phyloP scores from a whole-genome alignment of 352 stramenopile species.

The Globisporangium barbulae region DNA sequence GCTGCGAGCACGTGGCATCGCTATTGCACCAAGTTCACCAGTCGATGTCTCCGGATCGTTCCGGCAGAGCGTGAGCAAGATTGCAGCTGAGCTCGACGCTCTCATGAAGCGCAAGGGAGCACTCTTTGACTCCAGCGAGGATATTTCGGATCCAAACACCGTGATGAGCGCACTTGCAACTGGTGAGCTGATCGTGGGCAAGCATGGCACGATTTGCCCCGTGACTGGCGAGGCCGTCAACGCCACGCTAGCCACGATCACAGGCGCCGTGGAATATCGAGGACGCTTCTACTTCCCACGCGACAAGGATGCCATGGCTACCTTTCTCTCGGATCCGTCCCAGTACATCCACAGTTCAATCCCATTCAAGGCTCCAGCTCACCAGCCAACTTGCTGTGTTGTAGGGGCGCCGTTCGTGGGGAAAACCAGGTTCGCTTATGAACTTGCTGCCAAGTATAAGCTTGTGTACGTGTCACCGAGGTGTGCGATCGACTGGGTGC shows the following conservation, averaged over 20 bases:
- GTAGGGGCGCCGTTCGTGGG: constrained; percentile 10
- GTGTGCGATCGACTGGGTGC: constrained; percentile 47
- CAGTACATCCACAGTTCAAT: constrained; percentile 1
- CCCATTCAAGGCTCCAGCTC: background rate
- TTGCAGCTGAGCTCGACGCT: constrained; percentile 22
- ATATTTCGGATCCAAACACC: constrained; percentile 16
- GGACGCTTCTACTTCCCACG: constrained; percentile 58
- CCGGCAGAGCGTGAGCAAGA: constrained; percentile 36
- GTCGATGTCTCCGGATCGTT: constrained; percentile 25
- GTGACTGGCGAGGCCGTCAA: constrained; percentile 23
- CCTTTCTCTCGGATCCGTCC: constrained; percentile 23
- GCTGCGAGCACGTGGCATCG: constrained; percentile 36
- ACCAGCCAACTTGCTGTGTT: constrained; percentile 17
- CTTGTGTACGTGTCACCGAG: constrained; percentile 40
- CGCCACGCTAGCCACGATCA: background rate
- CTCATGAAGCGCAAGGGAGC: constrained; percentile 37
- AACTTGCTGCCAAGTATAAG: constrained; percentile 12
- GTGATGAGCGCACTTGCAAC: constrained; percentile 25
- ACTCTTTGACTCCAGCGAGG: constrained; percentile 44
- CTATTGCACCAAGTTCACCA: constrained; percentile 13
- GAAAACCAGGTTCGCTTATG: constrained; percentile 17
- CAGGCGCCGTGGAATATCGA: constrained; percentile 35
- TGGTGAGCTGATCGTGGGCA: constrained; percentile 48
- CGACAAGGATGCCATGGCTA: constrained; percentile 16
- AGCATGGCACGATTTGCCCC: constrained; percentile 45